Evolutionary conservation across 306 rosid species (phyloP).

Genomic region (Hippophae gyantsensis): DNA sequence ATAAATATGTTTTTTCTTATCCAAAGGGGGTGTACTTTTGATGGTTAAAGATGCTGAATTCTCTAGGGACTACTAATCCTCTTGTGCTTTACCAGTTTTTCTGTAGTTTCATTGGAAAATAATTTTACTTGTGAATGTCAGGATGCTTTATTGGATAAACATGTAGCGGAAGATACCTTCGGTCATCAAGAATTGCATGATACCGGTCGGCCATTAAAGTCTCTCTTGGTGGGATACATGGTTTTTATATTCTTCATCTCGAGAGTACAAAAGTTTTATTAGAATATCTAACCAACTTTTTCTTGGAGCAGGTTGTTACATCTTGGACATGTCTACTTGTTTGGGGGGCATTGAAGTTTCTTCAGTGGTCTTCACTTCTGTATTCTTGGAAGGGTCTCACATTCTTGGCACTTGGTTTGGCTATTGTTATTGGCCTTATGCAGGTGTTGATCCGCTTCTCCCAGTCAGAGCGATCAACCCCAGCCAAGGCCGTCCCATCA

Average conservation of each 20-base stretch:
- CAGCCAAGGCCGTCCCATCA: slow-evolving; percentile 54
- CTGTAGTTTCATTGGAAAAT: not conserved
- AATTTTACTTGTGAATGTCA: slow-evolving; percentile 16
- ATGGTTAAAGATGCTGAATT: too few relatives aligned
- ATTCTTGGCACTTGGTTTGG: slow-evolving; percentile 43
- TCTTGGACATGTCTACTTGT: slow-evolving; percentile 61
- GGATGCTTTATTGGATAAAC: slow-evolving; percentile 85
- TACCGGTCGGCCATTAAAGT: slow-evolving; percentile 53
- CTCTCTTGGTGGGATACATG: slow-evolving; percentile 60
- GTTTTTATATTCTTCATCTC: too few relatives aligned
- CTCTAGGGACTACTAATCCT: too few relatives aligned
- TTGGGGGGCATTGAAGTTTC: slow-evolving; percentile 54
- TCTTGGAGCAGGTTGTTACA: slow-evolving; percentile 50
- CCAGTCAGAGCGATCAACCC: slow-evolving; percentile 76
- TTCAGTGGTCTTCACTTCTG: slow-evolving; percentile 54
- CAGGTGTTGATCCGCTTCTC: slow-evolving; percentile 74
- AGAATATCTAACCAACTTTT: slow-evolving; percentile 2
- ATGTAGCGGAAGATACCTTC: slow-evolving; percentile 58
- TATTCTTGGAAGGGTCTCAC: slow-evolving; percentile 85
- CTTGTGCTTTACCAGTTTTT: too few relatives aligned
- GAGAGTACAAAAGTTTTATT: not conserved
- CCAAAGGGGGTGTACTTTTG: too few relatives aligned
- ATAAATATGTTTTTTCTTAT: too few relatives aligned
- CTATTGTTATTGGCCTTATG: slow-evolving; percentile 65
- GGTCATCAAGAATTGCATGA: slow-evolving; percentile 48